Percentiles rank a stretch among this genome's conserved stretches.
Evolutionary conservation across 2,329 filamentous ascomycete species (phyloP).

Genomic region (Ophiostoma novo-ulmi): DNA sequence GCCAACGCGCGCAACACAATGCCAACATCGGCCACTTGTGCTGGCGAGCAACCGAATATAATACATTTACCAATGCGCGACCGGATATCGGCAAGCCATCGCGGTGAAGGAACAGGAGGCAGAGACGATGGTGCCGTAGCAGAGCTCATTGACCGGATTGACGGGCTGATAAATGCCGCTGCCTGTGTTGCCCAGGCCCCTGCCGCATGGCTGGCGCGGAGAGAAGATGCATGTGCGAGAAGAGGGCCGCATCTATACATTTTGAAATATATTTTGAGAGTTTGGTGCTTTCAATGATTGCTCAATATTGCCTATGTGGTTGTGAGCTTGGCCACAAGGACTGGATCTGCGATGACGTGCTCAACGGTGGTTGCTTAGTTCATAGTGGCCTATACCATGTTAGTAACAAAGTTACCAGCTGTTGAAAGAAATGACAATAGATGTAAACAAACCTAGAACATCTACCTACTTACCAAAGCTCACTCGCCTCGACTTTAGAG

Average conservation of each 20-base stretch:
- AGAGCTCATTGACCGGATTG: constrained; percentile 1
- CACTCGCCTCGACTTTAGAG: background rate
- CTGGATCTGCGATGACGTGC: background rate
- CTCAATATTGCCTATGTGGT: background rate
- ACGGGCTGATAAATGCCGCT: background rate
- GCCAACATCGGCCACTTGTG: constrained; percentile 55
- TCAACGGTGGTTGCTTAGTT: background rate
- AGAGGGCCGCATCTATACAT: background rate
- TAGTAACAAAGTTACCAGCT: background rate
- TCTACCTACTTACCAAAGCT: background rate
- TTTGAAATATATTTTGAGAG: background rate
- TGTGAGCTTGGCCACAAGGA: background rate
- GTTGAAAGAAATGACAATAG: background rate
- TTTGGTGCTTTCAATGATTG: background rate
- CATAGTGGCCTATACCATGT: background rate
- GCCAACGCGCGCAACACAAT: constrained; percentile 56
- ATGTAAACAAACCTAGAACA: background rate
- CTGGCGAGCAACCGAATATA: constrained; percentile 60
- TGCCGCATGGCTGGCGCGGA: background rate
- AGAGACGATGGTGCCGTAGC: background rate
- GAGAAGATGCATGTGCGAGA: background rate
- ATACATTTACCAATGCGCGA: constrained; percentile 67
- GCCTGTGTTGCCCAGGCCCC: background rate
- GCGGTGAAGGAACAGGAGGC: constrained; percentile 27
- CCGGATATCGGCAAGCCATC: constrained; percentile 67